These are phyloP conservation scores for Mortierella claussenii DNA, from an alignment of 192 early-diverging fungal species.

Conservation along the genomic window DNA sequence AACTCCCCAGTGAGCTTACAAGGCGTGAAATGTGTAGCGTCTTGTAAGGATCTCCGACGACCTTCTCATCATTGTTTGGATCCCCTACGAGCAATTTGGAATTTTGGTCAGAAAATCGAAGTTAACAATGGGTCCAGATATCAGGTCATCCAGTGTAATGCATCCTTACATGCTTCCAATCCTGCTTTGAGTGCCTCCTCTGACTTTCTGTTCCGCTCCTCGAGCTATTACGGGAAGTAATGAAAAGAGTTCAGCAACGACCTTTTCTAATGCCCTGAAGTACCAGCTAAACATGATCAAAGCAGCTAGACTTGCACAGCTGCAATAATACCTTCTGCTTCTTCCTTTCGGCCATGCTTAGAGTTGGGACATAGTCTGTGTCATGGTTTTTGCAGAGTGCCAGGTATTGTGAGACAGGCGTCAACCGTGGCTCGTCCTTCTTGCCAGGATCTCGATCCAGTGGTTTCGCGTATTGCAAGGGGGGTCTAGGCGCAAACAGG, in stretches of 20 bases:
- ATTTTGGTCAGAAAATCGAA: background rate
- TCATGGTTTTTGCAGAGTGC: conserved; percentile 67
- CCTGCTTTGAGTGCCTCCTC: conserved; percentile 67
- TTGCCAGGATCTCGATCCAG: conserved; percentile 73
- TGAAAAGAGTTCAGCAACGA: conserved; percentile 7
- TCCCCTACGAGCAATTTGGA: conserved; percentile 61
- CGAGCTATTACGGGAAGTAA: conserved; percentile 53
- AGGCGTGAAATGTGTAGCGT: conserved; percentile 90
- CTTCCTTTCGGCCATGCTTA: conserved; percentile 74
- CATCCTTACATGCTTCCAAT: conserved; percentile 60
- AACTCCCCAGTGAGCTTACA: conserved; percentile 42
- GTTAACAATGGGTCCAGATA: too few relatives aligned
- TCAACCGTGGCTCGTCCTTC: conserved; percentile 61
- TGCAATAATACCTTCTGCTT: conserved; percentile 67
- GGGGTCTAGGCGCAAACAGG: conserved; percentile 86
- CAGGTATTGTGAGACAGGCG: conserved; percentile 71
- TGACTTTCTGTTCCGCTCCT: conserved; percentile 64
- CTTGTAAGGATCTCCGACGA: conserved; percentile 90
- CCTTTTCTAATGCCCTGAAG: too few relatives aligned
- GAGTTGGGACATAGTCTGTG: conserved; percentile 75
- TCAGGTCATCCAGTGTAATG: too few relatives aligned
- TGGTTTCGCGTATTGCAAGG: conserved; percentile 71
- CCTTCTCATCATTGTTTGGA: conserved; percentile 76
- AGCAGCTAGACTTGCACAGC: too few relatives aligned
- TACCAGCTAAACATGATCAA: background rate